These are phyloP conservation scores for Echria macrotheca DNA, from an alignment of 495 filamentous ascomycete genomes.

Conservation along the genomic window DNA sequence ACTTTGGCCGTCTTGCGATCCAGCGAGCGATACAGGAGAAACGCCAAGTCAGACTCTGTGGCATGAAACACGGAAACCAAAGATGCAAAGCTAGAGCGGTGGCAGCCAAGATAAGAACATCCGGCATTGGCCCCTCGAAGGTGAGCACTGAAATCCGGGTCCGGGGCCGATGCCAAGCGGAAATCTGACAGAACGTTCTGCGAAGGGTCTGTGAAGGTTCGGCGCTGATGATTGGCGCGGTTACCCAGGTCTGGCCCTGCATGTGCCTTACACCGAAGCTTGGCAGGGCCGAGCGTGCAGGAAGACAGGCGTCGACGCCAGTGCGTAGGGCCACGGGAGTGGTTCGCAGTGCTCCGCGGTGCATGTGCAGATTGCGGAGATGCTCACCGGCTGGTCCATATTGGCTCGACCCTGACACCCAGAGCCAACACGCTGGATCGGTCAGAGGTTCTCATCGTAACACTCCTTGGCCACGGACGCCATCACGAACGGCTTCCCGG, in stretches of 20 bases:
- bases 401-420: neutral
- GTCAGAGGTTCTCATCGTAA: neutral
- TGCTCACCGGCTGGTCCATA: neutral
- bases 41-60: neutral
- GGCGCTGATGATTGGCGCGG: neutral
- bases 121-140: too few relatives aligned
- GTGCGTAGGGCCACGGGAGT: neutral
- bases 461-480: too few relatives aligned
- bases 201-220: neutral
- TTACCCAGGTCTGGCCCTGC: neutral
- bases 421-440: neutral
- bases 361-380: neutral
- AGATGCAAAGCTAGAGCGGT: too few relatives aligned
- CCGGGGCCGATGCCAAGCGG: neutral
- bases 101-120: too few relatives aligned
- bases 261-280: neutral
- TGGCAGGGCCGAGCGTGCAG: constrained; percentile 1
- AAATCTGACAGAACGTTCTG: neutral
- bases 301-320: neutral
- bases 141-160: too few relatives aligned
- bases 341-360: neutral
- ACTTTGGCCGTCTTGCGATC: neutral
- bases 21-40: neutral
- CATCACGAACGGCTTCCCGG: neutral
- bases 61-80: neutral